Base-by-base conservation (phyloP, 192 early-diverging fungal genomes). In the Backusella parvicylindrica region DNA sequence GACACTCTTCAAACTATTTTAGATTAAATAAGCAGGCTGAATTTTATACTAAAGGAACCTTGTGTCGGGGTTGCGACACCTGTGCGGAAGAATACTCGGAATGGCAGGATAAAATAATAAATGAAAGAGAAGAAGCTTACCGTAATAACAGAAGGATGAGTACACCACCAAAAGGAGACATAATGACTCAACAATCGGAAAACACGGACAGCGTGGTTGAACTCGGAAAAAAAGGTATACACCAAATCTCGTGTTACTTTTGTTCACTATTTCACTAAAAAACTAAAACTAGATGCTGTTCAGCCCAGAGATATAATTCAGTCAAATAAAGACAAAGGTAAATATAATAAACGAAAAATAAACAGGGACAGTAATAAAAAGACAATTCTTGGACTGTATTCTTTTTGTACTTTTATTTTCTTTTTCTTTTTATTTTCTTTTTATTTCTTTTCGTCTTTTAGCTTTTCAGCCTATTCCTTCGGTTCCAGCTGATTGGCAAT, bases 1-100 rank as follows among this genome's bases (percentile, higher is more conserved):
- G 21, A 15, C 80, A 82, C 28, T 78, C 76, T 31, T 75, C 80
- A n/a, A 73, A 78, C 37, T 82, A 78, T 32, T 74, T 82, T 36
- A 68, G 76, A 36, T 38, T 82, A 8, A 73, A 78, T 26, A 73
- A 75, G 50, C n/a, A 72, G 18, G 64, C 73, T 2, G 68, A 68
- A 18, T 82, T 78, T 47, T 64, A 82, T 53, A 40, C 73, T 21
- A 35, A 18, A 2, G 80, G 80, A 6, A n/a, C 38, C 2, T 36
- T 74, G 15, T 75, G 76, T 4, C n/a, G 76, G 32, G 80, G 73
- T 5, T 82, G 80, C 53, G 77, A 78, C 41, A 56, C 21, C 18
- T 82, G 80, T 53, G 70, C 71, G 6, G 11, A 36, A 0, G 70
- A 80, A 81, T 73, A 73, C 43, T 26, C 6, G 1, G 15, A 33